These are phyloP conservation scores for Cryptococcus hybrid DNA, from an alignment of 1,284 basidiomycete genomes.

Conservation along the genomic window DNA sequence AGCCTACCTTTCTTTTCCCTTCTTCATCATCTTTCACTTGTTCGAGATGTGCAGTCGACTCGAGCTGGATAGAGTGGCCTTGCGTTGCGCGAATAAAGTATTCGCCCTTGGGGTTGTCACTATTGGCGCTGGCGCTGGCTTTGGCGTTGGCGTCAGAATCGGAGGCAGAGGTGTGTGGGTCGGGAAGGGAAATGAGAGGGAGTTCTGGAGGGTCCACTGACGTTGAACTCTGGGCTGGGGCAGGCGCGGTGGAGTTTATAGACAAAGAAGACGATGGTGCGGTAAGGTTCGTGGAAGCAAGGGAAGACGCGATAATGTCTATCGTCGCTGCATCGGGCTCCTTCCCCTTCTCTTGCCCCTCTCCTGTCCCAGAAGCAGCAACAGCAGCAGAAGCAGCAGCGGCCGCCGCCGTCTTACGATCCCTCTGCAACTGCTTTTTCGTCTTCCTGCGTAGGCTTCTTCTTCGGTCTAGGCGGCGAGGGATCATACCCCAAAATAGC, in stretches of 20 bases:
- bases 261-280: not conserved
- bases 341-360: not conserved
- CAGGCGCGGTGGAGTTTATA: no score
- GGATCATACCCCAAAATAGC: conserved; percentile 58
- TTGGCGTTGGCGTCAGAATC: not conserved
- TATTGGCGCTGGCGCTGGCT: not conserved
- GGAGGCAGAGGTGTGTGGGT: no score
- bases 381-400: not conserved
- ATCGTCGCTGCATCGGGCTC: conserved; percentile 20
- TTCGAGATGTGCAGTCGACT: conserved; percentile 56
- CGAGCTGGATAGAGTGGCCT: conserved; percentile 82
- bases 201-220: conserved; percentile 23
- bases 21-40: conserved; percentile 33
- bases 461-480: conserved; percentile 33
- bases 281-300: conserved; percentile 7
- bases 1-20: conserved; percentile 28
- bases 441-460: conserved; percentile 21
- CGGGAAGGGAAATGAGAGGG: conserved; percentile 24
- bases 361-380: not conserved
- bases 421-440: conserved; percentile 17
- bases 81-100: conserved; percentile 94
- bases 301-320: conserved; percentile 15
- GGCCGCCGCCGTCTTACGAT: not conserved
- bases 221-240: no score
- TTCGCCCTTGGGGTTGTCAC: conserved; percentile 25